Evolutionary conservation across 306 rosid genomes (phyloP), one percentile per base, ranked within the genome.

Genomic region (Gleditsia sinensis): DNA sequence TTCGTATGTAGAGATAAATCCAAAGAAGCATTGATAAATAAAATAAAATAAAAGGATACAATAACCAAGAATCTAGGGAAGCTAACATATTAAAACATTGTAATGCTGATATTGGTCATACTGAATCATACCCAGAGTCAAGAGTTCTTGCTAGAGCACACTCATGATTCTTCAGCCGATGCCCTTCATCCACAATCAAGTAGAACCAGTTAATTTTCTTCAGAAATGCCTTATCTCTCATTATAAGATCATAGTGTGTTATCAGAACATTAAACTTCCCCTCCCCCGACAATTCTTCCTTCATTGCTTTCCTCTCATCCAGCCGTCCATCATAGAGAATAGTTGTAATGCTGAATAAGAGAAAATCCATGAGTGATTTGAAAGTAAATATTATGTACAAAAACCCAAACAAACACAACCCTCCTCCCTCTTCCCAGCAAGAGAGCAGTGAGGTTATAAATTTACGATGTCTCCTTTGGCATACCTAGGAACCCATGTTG

Each of bases 111-210:
- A 76, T 7, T 43, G 23, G 28, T 65, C 27, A 37, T 7, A 63
- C 78, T 61, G 42, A 78, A 84, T 57, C 86, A 63, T 90, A 95
- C 99, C 99, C 94, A 51, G 91, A 71, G 71, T 83, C 96, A 70
- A 95, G 92, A 53, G 99, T 95, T 81, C 83, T 88, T 72, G 99
- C 96, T 39, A 95, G 92, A 77, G 94, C 99, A 81, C 97, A 92
- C 65, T 95, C 99, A 2, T 89, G 95, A 86, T 95, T 95, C 88
- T 95, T 95, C 84, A 92, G 83, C 75, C 99, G 84, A 82, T 95
- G 99, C 62, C 99, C 99, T 95, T 95, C 99, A 69, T 95, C 99
- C 42, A 95, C 99, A 66, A 95, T 92, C 86, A 95, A 82, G 94
- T 95, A 95, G 80, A 4, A 45, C 99, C 99, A 95, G 33, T 82